Evolutionary conservation across 768 basidiomycete species (phyloP).

Genomic region (Cyathus striatus): DNA sequence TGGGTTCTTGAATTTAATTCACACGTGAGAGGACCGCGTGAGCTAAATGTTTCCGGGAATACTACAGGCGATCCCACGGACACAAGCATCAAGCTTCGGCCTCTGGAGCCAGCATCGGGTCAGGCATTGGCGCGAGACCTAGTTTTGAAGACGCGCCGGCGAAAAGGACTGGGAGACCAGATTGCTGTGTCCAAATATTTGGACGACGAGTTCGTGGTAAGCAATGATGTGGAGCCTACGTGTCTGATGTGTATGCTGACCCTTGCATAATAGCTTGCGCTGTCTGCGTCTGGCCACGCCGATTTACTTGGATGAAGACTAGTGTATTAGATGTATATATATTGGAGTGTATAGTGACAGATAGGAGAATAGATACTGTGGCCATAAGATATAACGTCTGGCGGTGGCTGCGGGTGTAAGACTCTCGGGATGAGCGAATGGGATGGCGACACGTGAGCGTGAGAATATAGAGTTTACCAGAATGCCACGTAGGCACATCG

Average conservation of each 20-base stretch:
- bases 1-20: constrained; percentile 27
- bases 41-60: constrained; percentile 7
- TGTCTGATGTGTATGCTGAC: constrained; percentile 1
- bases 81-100: constrained; percentile 92
- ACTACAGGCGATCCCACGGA: constrained; percentile 90
- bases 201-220: constrained; percentile 93
- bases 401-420: background rate
- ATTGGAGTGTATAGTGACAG: too few relatives aligned
- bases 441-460: constrained; percentile 44
- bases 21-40: constrained; percentile 18
- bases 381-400: too few relatives aligned
- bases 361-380: too few relatives aligned
- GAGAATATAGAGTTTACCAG: constrained; percentile 19
- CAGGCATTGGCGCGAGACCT: constrained; percentile 93
- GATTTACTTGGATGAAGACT: constrained; percentile 65
- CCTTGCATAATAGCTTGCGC: constrained; percentile 57
- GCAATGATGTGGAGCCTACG: constrained; percentile 20
- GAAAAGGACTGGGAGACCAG: constrained; percentile 95
- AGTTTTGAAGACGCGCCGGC: constrained; percentile 91
- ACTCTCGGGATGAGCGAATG: too few relatives aligned
- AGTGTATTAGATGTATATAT: constrained; percentile 8
- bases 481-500: constrained; percentile 38
- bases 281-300: constrained; percentile 94
- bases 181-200: constrained; percentile 97
- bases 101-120: constrained; percentile 94